A percentile compares a stretch with the other conserved stretches of the same genome.
Evolutionary conservation across 2,329 filamentous ascomycete genomes (phyloP).

Genomic region (Penicillium hesseltinei): DNA sequence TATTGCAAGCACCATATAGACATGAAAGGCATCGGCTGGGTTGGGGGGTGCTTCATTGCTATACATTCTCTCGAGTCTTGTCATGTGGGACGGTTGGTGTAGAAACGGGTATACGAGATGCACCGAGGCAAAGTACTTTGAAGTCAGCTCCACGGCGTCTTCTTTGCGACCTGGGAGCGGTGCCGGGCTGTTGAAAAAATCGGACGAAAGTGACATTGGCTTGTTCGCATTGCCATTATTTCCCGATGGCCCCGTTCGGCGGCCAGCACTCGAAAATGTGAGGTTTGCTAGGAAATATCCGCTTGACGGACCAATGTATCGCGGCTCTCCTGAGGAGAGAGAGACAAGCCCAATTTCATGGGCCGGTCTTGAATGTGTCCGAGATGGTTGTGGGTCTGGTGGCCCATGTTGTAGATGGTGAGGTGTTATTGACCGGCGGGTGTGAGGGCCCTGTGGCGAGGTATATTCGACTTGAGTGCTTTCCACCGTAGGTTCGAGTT

Average conservation of each 20-base stretch:
- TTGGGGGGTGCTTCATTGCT: slow-evolving; percentile 20
- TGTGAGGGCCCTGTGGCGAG: neutral
- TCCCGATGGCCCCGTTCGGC: slow-evolving; percentile 17
- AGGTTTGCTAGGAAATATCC: slow-evolving; percentile 55
- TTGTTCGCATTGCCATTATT: slow-evolving; percentile 8
- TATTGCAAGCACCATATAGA: slow-evolving; percentile 55
- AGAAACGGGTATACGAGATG: slow-evolving; percentile 53
- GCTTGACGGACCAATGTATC: slow-evolving; percentile 57
- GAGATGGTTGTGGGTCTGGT: slow-evolving; percentile 9
- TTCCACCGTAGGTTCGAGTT: neutral
- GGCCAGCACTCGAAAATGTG: slow-evolving; percentile 44
- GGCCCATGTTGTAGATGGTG: slow-evolving; percentile 12
- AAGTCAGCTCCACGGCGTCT: slow-evolving; percentile 43
- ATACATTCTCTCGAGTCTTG: slow-evolving; percentile 39
- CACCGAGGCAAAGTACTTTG: slow-evolving; percentile 51
- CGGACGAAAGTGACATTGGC: slow-evolving; percentile 24
- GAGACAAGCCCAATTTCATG: slow-evolving; percentile 57
- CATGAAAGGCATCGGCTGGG: slow-evolving; percentile 46
- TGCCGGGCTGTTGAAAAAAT: slow-evolving; percentile 30
- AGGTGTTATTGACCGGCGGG: neutral
- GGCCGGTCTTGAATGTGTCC: slow-evolving; percentile 28
- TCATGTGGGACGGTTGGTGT: slow-evolving; percentile 46
- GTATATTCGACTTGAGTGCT: neutral
- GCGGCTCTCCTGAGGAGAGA: slow-evolving; percentile 46
- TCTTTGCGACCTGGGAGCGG: slow-evolving; percentile 33